Evolutionary conservation across 768 basidiomycete species (phyloP).

Genomic region (Podaxis sp.): DNA sequence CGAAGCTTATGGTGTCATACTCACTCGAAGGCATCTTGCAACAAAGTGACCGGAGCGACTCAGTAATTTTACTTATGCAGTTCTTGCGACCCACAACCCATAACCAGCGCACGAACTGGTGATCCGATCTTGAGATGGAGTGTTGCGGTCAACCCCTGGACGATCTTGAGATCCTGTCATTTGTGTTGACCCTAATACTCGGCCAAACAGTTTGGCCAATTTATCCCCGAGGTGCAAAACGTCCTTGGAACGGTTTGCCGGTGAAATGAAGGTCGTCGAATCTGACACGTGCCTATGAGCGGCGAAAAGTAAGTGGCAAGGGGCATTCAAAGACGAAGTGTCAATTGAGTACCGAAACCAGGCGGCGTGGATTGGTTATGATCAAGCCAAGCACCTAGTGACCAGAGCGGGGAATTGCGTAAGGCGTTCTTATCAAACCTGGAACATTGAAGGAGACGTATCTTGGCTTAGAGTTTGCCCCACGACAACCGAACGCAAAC

Average conservation of each 20-base stretch:
- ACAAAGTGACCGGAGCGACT: background rate
- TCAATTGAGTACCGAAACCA: background rate
- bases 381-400: background rate
- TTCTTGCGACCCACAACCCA: background rate
- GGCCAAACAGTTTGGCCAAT: background rate
- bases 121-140: slow-evolving; percentile 12
- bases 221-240: slow-evolving; percentile 8
- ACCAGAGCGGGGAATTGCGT: background rate
- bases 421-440: background rate
- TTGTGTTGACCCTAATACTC: background rate
- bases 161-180: background rate
- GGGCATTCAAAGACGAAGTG: background rate
- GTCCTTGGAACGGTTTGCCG: slow-evolving; percentile 1
- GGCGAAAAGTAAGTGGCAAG: background rate
- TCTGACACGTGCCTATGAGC: slow-evolving; percentile 2
- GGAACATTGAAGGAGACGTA: background rate
- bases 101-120: background rate
- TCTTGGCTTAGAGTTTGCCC: slow-evolving; percentile 2
- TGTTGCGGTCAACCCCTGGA: background rate
- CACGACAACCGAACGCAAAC: background rate
- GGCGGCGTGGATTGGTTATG: background rate
- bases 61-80: background rate
- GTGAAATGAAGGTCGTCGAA: background rate
- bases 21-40: background rate
- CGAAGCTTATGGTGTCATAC: slow-evolving; percentile 5